Percentiles rank a stretch among this genome's conserved stretches.
Evolutionary conservation across 345 rosid species (phyloP).

Genomic region (Populus simonii): DNA sequence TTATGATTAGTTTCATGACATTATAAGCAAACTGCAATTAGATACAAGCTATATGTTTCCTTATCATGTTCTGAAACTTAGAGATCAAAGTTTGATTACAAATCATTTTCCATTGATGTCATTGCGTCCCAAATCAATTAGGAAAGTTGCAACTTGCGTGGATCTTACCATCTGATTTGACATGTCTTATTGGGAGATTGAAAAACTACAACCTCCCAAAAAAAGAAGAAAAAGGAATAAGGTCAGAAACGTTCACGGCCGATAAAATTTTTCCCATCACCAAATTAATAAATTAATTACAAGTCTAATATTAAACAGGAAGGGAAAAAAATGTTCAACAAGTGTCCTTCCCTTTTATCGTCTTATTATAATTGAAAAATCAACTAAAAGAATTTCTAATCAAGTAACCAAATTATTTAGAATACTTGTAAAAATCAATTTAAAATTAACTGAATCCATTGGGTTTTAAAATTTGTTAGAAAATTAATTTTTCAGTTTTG

Average conservation of each 20-base stretch:
- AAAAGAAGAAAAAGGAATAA: background rate
- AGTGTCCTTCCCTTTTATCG: background rate
- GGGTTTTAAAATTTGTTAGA: too few relatives aligned
- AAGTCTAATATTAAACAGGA: background rate
- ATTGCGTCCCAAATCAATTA: background rate
- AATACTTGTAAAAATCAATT: too few relatives aligned
- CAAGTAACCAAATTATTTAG: too few relatives aligned
- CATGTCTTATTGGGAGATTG: background rate
- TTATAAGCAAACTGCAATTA: background rate
- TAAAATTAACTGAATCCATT: too few relatives aligned
- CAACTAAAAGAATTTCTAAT: background rate
- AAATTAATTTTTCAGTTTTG: too few relatives aligned
- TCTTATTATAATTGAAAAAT: background rate
- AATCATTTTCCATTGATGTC: slow-evolving; percentile 3
- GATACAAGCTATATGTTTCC: background rate
- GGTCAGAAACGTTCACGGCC: background rate
- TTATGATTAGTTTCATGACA: background rate
- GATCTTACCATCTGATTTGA: background rate
- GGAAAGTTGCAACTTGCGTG: background rate
- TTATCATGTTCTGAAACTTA: background rate
- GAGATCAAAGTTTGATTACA: background rate
- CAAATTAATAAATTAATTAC: background rate
- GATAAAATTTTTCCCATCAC: background rate
- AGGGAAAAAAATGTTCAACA: background rate
- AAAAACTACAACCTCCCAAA: background rate